phyloP scores from a whole-genome alignment of 106 monocot species.

The Triglochin maritima region DNA sequence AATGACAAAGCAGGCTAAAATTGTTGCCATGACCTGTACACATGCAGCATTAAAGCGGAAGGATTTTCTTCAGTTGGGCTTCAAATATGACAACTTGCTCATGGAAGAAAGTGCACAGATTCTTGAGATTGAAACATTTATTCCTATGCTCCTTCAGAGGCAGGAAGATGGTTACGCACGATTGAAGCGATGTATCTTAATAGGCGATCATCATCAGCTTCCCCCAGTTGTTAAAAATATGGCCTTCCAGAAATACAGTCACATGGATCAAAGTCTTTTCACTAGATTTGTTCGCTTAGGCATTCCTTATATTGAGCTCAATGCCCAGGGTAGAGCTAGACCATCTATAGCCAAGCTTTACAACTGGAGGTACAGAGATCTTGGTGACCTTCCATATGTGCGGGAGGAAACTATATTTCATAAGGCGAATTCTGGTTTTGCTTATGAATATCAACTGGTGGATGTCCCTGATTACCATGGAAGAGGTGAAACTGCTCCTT shows the following conservation, averaged over 20 bases:
- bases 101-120: conserved; percentile 99
- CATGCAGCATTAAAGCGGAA: conserved; percentile 97
- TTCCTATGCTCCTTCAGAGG: conserved; percentile 96
- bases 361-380: conserved; percentile 96
- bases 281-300: conserved; percentile 95
- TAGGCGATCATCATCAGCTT: conserved; percentile 98
- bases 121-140: conserved; percentile 97
- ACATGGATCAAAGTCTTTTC: conserved; percentile 99
- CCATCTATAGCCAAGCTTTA: conserved; percentile 83
- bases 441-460: conserved; percentile 84
- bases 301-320: conserved; percentile 95
- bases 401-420: conserved; percentile 56
- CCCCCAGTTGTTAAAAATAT: conserved; percentile 99
- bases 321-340: conserved; percentile 94
- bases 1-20: conserved; percentile 99
- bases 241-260: conserved; percentile 99
- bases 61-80: conserved; percentile 92
- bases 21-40: conserved; percentile 99
- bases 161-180: conserved; percentile 98
- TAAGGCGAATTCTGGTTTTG: conserved; percentile 91
- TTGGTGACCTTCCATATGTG: conserved; percentile 86
- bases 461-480: conserved; percentile 86
- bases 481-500: conserved; percentile 88
- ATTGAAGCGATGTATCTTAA: conserved; percentile 85
- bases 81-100: conserved; percentile 93